phyloP scores from a whole-genome alignment of 1,284 basidiomycete genomes.

The Cryptococcus sp. region DNA sequence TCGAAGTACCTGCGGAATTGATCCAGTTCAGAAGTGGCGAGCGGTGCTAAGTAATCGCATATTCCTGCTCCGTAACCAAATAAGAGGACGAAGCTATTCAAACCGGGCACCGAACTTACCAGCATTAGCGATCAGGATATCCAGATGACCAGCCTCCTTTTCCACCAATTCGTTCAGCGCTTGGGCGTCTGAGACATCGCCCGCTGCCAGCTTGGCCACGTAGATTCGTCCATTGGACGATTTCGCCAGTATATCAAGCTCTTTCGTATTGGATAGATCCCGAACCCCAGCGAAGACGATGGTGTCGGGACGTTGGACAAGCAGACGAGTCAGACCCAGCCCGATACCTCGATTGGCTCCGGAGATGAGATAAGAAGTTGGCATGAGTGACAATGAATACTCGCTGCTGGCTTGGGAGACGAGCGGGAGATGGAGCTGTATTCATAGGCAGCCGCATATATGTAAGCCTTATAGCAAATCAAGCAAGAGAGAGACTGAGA shows the following conservation, averaged over 20 bases:
- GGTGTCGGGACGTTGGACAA: not conserved
- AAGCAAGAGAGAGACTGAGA: too few species aligned
- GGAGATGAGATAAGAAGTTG: not conserved
- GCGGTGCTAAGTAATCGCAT: too few species aligned
- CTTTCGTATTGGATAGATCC: not conserved
- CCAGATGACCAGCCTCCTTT: constrained; percentile 28
- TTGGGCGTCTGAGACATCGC: constrained; percentile 14
- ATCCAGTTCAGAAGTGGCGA: too few species aligned
- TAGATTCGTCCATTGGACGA: constrained; percentile 10
- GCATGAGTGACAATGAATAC: too few species aligned
- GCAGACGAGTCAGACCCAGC: not conserved
- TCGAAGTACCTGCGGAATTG: constrained; percentile 8
- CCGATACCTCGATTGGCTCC: constrained; percentile 3
- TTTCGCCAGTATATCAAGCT: constrained; percentile 19
- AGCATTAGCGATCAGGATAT: constrained; percentile 27
- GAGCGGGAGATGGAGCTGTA: too few species aligned
- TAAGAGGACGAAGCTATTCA: too few species aligned
- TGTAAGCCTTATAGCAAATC: too few species aligned
- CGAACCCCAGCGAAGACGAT: not conserved
- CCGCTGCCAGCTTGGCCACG: constrained; percentile 13
- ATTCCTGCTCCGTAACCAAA: too few species aligned
- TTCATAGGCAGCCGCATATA: too few species aligned
- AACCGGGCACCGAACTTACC: constrained; percentile 5
- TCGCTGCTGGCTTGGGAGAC: too few species aligned
- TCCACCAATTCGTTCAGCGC: constrained; percentile 20